Evolutionary conservation across 495 filamentous ascomycete genomes (phyloP).

Genomic region (Podospora conica): DNA sequence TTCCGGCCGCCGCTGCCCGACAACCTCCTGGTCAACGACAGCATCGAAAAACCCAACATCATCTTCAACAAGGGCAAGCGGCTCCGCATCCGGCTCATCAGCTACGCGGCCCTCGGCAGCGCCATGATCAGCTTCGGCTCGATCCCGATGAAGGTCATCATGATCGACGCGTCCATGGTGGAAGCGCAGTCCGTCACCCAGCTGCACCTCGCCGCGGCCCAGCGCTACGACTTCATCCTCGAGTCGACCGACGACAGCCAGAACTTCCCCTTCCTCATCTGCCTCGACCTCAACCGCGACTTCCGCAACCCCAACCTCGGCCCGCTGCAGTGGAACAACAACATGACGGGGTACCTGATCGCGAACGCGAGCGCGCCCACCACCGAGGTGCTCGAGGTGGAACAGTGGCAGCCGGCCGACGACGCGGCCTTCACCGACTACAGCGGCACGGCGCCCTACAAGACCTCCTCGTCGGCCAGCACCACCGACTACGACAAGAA

Average conservation of each 20-base stretch:
- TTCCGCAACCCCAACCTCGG: constrained; percentile 28
- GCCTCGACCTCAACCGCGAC: constrained; percentile 43
- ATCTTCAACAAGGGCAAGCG: constrained; percentile 63
- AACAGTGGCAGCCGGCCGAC: constrained; percentile 54
- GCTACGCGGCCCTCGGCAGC: constrained; percentile 58
- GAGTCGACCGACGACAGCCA: constrained; percentile 27
- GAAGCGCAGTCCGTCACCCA: constrained; percentile 28
- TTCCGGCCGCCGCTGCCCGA: constrained; percentile 57
- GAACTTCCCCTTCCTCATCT: constrained; percentile 55
- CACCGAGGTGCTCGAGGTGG: constrained; percentile 41
- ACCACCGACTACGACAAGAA: constrained; percentile 40
- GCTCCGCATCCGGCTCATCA: constrained; percentile 70
- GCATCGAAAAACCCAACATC: constrained; percentile 45
- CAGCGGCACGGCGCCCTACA: constrained; percentile 44
- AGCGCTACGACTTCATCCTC: constrained; percentile 59
- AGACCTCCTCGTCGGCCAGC: neutral
- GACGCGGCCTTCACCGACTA: constrained; percentile 56
- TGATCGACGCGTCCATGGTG: constrained; percentile 42
- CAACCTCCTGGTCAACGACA: constrained; percentile 61
- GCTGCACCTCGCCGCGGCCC: constrained; percentile 50
- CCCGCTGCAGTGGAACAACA: constrained; percentile 28
- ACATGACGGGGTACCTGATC: constrained; percentile 55
- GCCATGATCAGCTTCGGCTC: constrained; percentile 59
- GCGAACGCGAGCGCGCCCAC: constrained; percentile 53
- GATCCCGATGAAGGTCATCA: constrained; percentile 55